Conservation (phyloP, 768 basidiomycete species). For the Hericium erinaceus region DNA sequence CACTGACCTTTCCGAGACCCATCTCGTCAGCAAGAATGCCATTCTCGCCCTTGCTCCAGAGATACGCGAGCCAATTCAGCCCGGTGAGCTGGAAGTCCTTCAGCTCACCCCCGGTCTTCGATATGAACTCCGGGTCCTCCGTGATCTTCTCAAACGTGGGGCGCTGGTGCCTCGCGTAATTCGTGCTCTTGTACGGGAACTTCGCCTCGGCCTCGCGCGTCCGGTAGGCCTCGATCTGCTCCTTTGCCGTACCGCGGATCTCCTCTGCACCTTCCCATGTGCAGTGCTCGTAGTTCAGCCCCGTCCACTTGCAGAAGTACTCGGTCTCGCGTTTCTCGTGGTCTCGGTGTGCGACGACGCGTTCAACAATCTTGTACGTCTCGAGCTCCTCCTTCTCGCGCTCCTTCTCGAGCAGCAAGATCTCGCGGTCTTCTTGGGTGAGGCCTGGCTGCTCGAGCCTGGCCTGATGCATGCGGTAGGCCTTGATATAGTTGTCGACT, state of each 20-base stretch:
- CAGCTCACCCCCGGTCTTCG: conserved; percentile 66
- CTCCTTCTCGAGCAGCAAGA: conserved; percentile 70
- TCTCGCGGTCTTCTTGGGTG: conserved; percentile 82
- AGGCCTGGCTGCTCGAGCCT: conserved; percentile 56
- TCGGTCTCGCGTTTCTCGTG: conserved; percentile 48
- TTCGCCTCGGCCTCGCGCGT: conserved; percentile 65
- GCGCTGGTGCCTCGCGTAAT: conserved; percentile 56
- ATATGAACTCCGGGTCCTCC: conserved; percentile 83
- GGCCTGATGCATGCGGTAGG: conserved; percentile 65
- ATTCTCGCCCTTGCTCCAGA: conserved; percentile 92
- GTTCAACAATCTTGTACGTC: conserved; percentile 83
- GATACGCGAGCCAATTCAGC: conserved; percentile 96
- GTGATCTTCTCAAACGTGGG: conserved; percentile 77
- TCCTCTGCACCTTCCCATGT: conserved; percentile 91
- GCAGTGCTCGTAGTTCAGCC: conserved; percentile 86
- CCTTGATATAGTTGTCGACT: conserved; percentile 98
- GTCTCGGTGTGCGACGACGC: conserved; percentile 76
- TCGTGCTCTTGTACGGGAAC: conserved; percentile 78
- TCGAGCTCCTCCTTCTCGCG: conserved; percentile 88
- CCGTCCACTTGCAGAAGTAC: conserved; percentile 97
- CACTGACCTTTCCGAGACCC: conserved; percentile 86
- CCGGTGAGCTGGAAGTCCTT: conserved; percentile 99
- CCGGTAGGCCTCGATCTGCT: conserved; percentile 73
- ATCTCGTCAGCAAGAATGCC: conserved; percentile 99
- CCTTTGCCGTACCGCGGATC: conserved; percentile 66